Evolutionary conservation across 2,329 filamentous ascomycete species (phyloP).

Genomic region (Cordyceps militaris): DNA sequence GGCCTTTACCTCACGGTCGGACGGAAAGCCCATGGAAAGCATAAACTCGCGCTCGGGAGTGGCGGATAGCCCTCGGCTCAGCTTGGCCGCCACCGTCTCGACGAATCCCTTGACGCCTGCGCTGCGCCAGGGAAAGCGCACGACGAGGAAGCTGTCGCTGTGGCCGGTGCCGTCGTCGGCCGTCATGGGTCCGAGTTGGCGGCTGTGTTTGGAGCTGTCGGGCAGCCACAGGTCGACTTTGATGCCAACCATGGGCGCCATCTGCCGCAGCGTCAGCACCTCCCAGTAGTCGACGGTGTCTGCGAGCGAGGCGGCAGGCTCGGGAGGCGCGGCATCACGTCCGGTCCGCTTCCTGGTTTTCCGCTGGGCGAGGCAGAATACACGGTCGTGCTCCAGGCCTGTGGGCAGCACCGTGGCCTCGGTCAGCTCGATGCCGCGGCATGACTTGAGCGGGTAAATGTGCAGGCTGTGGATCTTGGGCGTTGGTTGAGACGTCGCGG

Average conservation of each 20-base stretch:
- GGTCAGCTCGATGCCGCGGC: conserved; percentile 65
- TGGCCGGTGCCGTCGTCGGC: neutral
- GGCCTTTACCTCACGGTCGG: conserved; percentile 46
- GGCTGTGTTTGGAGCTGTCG: conserved; percentile 48
- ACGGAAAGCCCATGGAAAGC: conserved; percentile 58
- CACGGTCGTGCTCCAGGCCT: conserved; percentile 71
- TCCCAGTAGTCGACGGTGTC: conserved; percentile 43
- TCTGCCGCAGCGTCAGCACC: conserved; percentile 63
- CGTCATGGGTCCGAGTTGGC: conserved; percentile 40
- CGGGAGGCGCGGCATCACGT: neutral
- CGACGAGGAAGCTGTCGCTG: conserved; percentile 44
- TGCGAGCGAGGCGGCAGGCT: neutral
- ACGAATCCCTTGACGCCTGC: conserved; percentile 41
- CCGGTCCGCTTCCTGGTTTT: conserved; percentile 20
- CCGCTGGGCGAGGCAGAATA: conserved; percentile 74
- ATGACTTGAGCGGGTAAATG: conserved; percentile 80
- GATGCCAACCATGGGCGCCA: conserved; percentile 64
- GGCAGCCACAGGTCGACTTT: conserved; percentile 62
- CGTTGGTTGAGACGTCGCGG: conserved; percentile 14
- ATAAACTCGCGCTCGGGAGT: conserved; percentile 57
- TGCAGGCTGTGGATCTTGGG: conserved; percentile 54
- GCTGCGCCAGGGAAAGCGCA: conserved; percentile 58
- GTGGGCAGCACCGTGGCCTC: conserved; percentile 56
- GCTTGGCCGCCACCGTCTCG: conserved; percentile 41
- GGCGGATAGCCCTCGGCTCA: conserved; percentile 41